Conservation (phyloP, 2,329 filamentous ascomycete genomes). For the Chalaropsis ovoidea region DNA sequence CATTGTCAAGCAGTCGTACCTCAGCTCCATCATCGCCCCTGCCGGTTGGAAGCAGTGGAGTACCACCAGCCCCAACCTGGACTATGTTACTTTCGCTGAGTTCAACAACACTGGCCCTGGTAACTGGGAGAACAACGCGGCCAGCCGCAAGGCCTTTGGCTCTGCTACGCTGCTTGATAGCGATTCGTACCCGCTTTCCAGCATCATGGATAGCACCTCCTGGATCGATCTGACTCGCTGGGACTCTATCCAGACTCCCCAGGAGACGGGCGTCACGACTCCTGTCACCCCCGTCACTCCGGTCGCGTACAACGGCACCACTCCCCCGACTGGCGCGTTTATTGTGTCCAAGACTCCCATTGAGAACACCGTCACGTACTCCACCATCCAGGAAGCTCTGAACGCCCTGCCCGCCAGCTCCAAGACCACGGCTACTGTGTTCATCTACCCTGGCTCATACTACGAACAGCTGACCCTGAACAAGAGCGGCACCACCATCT, state of each 20-base stretch:
- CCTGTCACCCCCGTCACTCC: slow-evolving; percentile 18
- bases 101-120: slow-evolving; percentile 50
- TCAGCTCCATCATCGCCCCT: slow-evolving; percentile 48
- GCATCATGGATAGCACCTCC: slow-evolving; percentile 28
- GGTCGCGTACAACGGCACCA: slow-evolving; percentile 29
- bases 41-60: slow-evolving; percentile 52
- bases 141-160: slow-evolving; percentile 27
- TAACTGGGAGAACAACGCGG: slow-evolving; percentile 43
- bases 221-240: slow-evolving; percentile 30
- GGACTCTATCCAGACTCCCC: slow-evolving; percentile 27
- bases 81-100: slow-evolving; percentile 47
- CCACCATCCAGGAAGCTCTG: slow-evolving; percentile 28
- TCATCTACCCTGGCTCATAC: slow-evolving; percentile 43
- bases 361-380: slow-evolving; percentile 28
- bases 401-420: slow-evolving; percentile 28
- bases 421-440: slow-evolving; percentile 31
- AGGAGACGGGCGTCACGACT: not conserved
- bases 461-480: slow-evolving; percentile 49
- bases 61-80: slow-evolving; percentile 38
- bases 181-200: slow-evolving; percentile 28
- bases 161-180: slow-evolving; percentile 28
- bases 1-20: slow-evolving; percentile 40
- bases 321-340: slow-evolving; percentile 31
- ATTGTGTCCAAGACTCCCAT: slow-evolving; percentile 30
- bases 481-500: slow-evolving; percentile 40